phyloP scores from a whole-genome alignment of 768 basidiomycete genomes.

The Rhodosporidiobolus odoratus region DNA sequence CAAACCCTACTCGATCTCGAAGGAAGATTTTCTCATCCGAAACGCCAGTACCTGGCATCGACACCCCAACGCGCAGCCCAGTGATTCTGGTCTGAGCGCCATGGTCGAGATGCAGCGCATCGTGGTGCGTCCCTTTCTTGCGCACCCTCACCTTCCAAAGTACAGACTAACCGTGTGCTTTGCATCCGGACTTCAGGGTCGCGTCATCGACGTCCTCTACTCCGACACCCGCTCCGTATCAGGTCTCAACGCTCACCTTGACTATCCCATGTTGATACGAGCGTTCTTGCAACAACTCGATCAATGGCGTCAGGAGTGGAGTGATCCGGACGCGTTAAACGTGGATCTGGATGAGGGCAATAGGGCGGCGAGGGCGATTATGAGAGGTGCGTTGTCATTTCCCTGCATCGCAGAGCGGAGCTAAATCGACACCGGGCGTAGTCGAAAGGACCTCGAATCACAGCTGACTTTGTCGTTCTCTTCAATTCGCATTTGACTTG shows the following conservation, averaged over 20 bases:
- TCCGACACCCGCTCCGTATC: constrained; percentile 64
- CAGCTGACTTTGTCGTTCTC: neutral
- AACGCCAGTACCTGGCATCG: constrained; percentile 70
- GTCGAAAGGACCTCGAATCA: too few relatives aligned
- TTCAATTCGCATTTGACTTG: neutral
- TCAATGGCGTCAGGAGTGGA: constrained; percentile 59
- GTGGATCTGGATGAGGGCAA: neutral
- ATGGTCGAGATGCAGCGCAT: constrained; percentile 50
- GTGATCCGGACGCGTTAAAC: neutral
- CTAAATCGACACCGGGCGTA: too few relatives aligned
- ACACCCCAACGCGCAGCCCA: constrained; percentile 58
- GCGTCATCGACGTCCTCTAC: constrained; percentile 85
- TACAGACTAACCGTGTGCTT: neutral
- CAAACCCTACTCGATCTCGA: constrained; percentile 75
- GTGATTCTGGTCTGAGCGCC: constrained; percentile 65
- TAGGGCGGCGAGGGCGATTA: neutral
- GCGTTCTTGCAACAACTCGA: constrained; percentile 73
- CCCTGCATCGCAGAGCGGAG: neutral
- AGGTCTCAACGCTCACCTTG: constrained; percentile 74
- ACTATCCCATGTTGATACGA: constrained; percentile 77
- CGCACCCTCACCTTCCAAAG: neutral
- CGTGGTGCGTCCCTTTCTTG: constrained; percentile 55
- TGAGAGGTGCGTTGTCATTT: constrained; percentile 11
- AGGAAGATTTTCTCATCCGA: constrained; percentile 89
- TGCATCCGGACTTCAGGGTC: constrained; percentile 18